Evolutionary conservation across 192 early-diverging fungal species (phyloP).

Genomic region (Entophlyctis helioformis): DNA sequence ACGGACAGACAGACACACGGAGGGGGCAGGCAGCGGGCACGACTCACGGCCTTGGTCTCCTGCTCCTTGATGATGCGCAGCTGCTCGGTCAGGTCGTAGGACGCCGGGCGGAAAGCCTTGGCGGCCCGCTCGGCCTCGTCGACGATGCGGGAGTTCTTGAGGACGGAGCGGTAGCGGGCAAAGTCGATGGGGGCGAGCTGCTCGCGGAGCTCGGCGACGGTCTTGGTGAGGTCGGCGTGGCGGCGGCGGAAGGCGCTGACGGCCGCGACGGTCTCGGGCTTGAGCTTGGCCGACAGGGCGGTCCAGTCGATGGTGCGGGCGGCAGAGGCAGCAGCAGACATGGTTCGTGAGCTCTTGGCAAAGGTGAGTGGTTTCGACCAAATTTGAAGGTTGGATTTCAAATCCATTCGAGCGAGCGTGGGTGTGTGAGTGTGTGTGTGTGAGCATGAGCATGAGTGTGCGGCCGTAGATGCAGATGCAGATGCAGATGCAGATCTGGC

Average conservation of each 20-base stretch:
- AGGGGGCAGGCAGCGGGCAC: neutral
- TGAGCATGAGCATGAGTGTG: too few species aligned
- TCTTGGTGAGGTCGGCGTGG: constrained; percentile 80
- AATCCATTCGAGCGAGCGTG: too few species aligned
- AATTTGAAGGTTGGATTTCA: too few species aligned
- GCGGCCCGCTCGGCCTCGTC: constrained; percentile 82
- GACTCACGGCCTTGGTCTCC: constrained; percentile 38
- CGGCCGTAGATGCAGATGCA: too few species aligned
- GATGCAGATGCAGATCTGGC: too few species aligned
- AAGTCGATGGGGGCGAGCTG: constrained; percentile 77
- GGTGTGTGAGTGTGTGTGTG: too few species aligned
- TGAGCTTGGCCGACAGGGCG: constrained; percentile 67
- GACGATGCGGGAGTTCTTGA: constrained; percentile 86
- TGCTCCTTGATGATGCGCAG: constrained; percentile 45
- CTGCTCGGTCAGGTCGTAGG: constrained; percentile 78
- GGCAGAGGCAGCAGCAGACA: constrained; percentile 23
- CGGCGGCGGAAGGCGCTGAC: constrained; percentile 88
- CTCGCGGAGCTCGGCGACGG: constrained; percentile 70
- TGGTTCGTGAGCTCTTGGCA: neutral
- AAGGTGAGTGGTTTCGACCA: neutral
- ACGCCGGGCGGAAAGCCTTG: constrained; percentile 62
- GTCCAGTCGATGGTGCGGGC: constrained; percentile 80
- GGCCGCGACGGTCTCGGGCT: constrained; percentile 78
- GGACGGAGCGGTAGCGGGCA: constrained; percentile 68
- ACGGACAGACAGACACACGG: too few species aligned